Percentiles rank a stretch among this genome's conserved stretches.
phyloP scores from a whole-genome alignment of 331 rosid species.

The Pyrus hybrid region DNA sequence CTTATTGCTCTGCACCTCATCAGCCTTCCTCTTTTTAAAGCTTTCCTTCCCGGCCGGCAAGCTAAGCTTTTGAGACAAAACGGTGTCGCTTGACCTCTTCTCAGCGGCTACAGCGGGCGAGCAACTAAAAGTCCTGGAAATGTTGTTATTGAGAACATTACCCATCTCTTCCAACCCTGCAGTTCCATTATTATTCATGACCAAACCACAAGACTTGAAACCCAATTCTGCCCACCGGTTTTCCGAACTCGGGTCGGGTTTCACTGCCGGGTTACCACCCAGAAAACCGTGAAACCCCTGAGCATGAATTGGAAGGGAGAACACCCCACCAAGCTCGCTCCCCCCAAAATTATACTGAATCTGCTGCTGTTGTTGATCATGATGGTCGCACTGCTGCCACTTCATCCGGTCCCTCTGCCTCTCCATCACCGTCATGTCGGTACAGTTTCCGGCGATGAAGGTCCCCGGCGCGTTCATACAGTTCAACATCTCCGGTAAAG shows the following conservation, averaged over 20 bases:
- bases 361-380: not conserved
- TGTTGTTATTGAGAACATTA: slow-evolving; percentile 12
- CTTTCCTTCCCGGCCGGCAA: slow-evolving; percentile 31
- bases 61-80: slow-evolving; percentile 19
- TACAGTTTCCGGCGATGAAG: slow-evolving; percentile 23
- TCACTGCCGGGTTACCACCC: slow-evolving; percentile 26
- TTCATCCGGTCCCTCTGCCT: slow-evolving; percentile 38
- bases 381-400: slow-evolving; percentile 27
- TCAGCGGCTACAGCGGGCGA: slow-evolving; percentile 30
- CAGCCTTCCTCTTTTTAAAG: slow-evolving; percentile 59
- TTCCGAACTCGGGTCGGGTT: slow-evolving; percentile 40
- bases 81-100: slow-evolving; percentile 12
- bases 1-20: slow-evolving; percentile 37
- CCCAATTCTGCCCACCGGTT: slow-evolving; percentile 37
- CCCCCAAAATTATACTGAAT: slow-evolving; percentile 10
- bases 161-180: slow-evolving; percentile 14
- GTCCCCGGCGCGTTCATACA: slow-evolving; percentile 45
- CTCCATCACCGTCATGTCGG: slow-evolving; percentile 59
- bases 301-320: slow-evolving; percentile 13
- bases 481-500: slow-evolving; percentile 52
- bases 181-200: not conserved
- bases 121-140: slow-evolving; percentile 52
- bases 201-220: slow-evolving; percentile 9
- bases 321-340: slow-evolving; percentile 23
- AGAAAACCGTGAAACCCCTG: slow-evolving; percentile 22